Conservation (phyloP, 179 eudicot species). For the Camellia oleifera region DNA sequence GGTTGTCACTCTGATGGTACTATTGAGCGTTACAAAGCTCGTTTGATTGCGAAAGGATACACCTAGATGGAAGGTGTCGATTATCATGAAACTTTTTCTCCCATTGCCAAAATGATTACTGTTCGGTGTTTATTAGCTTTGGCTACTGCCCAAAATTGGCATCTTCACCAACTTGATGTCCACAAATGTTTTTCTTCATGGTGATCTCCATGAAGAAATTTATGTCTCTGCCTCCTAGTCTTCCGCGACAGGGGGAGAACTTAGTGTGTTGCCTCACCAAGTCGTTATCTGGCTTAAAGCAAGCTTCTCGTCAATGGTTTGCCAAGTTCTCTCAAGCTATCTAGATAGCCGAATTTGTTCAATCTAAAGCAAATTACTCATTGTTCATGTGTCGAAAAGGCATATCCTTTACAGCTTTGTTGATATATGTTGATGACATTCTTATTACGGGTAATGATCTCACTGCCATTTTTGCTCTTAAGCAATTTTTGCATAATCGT, state of each 20-base stretch:
- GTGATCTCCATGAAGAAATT: neutral
- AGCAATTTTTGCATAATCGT: too few species aligned
- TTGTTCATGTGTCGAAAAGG: neutral
- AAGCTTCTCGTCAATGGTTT: constrained; percentile 12
- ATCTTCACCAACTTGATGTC: neutral
- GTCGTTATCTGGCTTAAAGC: constrained; percentile 13
- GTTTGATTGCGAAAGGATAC: neutral
- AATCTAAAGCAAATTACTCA: neutral
- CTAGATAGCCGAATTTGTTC: neutral
- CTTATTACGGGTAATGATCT: neutral
- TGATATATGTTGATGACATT: constrained; percentile 14
- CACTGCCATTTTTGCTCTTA: neutral
- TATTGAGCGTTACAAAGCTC: neutral
- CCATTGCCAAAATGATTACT: neutral
- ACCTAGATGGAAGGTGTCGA: neutral
- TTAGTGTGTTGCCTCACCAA: neutral
- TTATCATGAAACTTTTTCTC: constrained; percentile 5
- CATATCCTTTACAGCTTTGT: neutral
- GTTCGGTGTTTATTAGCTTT: neutral
- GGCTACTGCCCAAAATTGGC: neutral
- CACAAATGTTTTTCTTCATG: constrained; percentile 18
- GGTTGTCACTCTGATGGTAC: neutral
- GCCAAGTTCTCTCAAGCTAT: neutral
- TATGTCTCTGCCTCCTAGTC: neutral
- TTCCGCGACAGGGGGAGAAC: neutral